Conservation (phyloP, 768 basidiomycete genomes). For the Russula lepida region DNA sequence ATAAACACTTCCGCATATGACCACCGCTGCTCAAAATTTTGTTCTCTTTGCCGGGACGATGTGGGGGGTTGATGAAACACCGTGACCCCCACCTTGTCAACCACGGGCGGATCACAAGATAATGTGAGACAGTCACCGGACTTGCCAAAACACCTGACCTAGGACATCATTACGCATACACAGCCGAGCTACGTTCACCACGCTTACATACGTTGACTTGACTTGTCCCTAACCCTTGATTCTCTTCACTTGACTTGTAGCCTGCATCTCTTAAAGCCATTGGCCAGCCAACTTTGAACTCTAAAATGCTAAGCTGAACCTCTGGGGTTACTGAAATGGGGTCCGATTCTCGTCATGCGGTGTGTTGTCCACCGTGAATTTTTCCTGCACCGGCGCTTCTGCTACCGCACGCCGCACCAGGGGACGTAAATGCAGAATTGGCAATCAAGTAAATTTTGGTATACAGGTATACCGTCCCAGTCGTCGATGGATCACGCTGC, state of each 20-base stretch:
- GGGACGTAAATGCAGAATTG: too few species aligned
- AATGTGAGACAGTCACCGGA: not conserved
- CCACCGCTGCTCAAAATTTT: not conserved
- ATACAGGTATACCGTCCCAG: too few species aligned
- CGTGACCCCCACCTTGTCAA: not conserved
- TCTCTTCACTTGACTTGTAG: not conserved
- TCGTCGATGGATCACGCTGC: not conserved
- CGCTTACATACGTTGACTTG: not conserved
- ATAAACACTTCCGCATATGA: not conserved
- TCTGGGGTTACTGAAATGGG: not conserved
- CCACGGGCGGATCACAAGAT: slow-evolving; percentile 3
- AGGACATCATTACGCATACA: not conserved
- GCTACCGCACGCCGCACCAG: too few species aligned
- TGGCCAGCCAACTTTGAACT: not conserved
- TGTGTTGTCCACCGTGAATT: not conserved
- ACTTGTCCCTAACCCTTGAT: not conserved
- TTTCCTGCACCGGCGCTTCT: not conserved
- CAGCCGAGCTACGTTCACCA: not conserved
- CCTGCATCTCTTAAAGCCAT: too few species aligned
- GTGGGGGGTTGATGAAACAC: too few species aligned
- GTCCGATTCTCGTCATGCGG: not conserved
- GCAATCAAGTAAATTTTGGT: too few species aligned
- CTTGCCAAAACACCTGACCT: not conserved
- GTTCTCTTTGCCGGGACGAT: not conserved
- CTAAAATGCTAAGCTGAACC: not conserved